These are phyloP conservation scores for Martiniozyma abietophila DNA, from an alignment of 805 yeast genomes.

Conservation along the genomic window DNA sequence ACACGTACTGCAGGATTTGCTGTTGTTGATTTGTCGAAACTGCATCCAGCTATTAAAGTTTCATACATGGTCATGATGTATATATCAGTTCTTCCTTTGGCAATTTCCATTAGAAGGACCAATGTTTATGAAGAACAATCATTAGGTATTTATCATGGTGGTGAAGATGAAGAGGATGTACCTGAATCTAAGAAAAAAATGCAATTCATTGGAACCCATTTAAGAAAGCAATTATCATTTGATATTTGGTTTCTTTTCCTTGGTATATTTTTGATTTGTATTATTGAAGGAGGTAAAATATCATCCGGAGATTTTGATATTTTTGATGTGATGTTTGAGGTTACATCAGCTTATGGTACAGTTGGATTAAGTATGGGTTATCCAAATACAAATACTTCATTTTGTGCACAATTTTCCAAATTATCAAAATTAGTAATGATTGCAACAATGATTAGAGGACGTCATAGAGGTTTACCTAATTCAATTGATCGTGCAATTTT, in stretches of 20 bases:
- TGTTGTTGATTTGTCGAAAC: slow-evolving; percentile 53
- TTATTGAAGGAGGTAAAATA: slow-evolving; percentile 68
- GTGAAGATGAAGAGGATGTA: slow-evolving; percentile 20
- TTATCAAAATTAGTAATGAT: slow-evolving; percentile 77
- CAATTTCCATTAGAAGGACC: slow-evolving; percentile 92
- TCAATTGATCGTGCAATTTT: slow-evolving; percentile 89
- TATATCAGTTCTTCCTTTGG: slow-evolving; percentile 90
- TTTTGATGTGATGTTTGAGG: slow-evolving; percentile 74
- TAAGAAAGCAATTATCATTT: slow-evolving; percentile 84
- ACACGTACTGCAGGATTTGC: slow-evolving; percentile 93
- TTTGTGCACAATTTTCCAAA: slow-evolving; percentile 60
- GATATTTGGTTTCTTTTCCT: slow-evolving; percentile 91
- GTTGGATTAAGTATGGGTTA: slow-evolving; percentile 90
- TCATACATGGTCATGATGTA: slow-evolving; percentile 97
- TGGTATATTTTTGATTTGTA: slow-evolving; percentile 78
- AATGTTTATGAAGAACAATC: slow-evolving; percentile 98
- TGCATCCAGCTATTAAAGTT: slow-evolving; percentile 90
- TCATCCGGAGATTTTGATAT: slow-evolving; percentile 46
- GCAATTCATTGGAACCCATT: slow-evolving; percentile 75
- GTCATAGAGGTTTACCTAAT: slow-evolving; percentile 95
- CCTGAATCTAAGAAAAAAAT: slow-evolving; percentile 33
- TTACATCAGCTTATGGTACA: slow-evolving; percentile 92
- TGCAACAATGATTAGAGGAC: slow-evolving; percentile 87
- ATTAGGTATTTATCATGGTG: slow-evolving; percentile 62
- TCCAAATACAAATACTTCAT: slow-evolving; percentile 56